Base-by-base conservation (phyloP, 2,329 filamentous ascomycete genomes). In the Tolypocladium ophioglossoides region DNA sequence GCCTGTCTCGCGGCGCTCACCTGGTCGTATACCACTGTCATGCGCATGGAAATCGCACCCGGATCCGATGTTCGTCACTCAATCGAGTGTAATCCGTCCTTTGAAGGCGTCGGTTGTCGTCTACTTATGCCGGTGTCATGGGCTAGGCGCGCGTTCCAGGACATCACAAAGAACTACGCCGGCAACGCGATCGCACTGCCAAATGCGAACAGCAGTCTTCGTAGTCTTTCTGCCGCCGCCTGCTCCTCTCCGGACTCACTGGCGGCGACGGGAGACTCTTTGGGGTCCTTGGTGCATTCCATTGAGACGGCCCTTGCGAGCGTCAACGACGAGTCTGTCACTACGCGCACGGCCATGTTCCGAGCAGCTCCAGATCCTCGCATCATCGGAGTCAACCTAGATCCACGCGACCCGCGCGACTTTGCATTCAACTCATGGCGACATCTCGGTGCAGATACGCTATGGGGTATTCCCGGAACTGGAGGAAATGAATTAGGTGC, bases 361-460 rank as follows among this genome's bases (percentile, higher is more conserved):
- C 63, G 62, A 41, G 64, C 65, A 14, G 63, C 65, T 2, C 61
- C 68, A 11, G 73, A 76, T 58, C 72, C 72, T 41, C 70, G 72
- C 10, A 60, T 63, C 38, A 59, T 75, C 37, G 72, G 72, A 16
- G 64, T 75, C 24, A 66, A 68, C 20, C 68, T 72, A 54, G 71
- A 74, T 54, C 70, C 72, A 27, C 64, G 70, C n/a, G 66, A 69
- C 48, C 67, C 70, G 2, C 64, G 68, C 51, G 64, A 68, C 41
- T 64, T 76, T 40, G 68, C 68, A 12, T 72, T 76, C 64, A 76
- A 76, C 57, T 74, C 72, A 5, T 76, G 74, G 74, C 64, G 71
- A 9, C 66, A 69, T 54, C 71, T 76, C 57, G 74, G 73, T 1
- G 71, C 68, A 24, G 72, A 75, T 55, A 66, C 69, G 6, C 59